Conservation (phyloP, 306 rosid genomes). For the Canavalia gladiata region DNA sequence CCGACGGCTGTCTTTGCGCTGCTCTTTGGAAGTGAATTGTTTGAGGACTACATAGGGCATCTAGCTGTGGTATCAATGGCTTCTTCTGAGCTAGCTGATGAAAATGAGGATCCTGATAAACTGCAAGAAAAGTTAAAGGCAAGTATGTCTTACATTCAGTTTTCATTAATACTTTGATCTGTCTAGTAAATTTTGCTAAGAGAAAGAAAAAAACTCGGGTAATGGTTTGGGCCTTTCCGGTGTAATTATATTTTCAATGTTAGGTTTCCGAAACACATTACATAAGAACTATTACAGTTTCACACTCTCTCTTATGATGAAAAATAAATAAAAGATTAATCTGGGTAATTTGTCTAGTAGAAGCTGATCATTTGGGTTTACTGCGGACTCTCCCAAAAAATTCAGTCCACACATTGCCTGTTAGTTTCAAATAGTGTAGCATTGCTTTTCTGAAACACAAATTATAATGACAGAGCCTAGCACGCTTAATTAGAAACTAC, state of each 20-base stretch:
- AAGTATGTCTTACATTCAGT: slow-evolving; percentile 53
- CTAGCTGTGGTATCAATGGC: slow-evolving; percentile 94
- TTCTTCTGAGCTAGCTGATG: slow-evolving; percentile 73
- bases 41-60: slow-evolving; percentile 94
- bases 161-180: neutral
- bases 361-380: slow-evolving; percentile 11
- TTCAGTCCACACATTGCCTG: neutral
- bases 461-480: neutral
- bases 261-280: neutral
- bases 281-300: neutral
- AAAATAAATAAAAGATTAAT: neutral
- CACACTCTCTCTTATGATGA: neutral
- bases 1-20: slow-evolving; percentile 89
- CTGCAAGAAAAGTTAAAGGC: slow-evolving; percentile 87
- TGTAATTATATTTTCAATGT: slow-evolving; percentile 10
- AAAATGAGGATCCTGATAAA: slow-evolving; percentile 70
- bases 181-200: neutral
- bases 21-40: slow-evolving; percentile 91
- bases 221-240: neutral
- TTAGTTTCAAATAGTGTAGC: neutral
- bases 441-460: slow-evolving; percentile 8
- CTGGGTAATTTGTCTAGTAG: neutral
- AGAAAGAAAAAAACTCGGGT: neutral
- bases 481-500: too few relatives aligned
- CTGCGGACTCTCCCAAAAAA: neutral